Percentiles rank a stretch among this genome's conserved stretches.
Conservation (phyloP, 306 rosid species). For the Ormosia semicastrata region DNA sequence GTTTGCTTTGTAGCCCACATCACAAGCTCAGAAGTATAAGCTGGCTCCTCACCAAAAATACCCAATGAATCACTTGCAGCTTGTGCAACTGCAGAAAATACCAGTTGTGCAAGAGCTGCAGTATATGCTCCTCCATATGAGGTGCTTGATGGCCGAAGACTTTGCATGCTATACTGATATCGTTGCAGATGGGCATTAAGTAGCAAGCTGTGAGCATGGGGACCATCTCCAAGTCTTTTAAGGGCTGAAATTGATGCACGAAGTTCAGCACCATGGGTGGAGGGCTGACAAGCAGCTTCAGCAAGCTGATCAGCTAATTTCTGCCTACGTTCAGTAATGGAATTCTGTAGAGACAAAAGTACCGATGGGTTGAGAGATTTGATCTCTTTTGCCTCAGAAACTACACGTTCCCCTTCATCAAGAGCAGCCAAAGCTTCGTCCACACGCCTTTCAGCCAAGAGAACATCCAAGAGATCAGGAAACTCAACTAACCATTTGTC, state of each 20-base stretch:
- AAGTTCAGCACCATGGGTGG: slow-evolving; percentile 91
- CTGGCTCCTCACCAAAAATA: slow-evolving; percentile 88
- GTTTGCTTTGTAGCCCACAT: slow-evolving; percentile 97
- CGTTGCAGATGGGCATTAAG: slow-evolving; percentile 88
- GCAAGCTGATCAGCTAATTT: slow-evolving; percentile 95
- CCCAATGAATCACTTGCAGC: slow-evolving; percentile 83
- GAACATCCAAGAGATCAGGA: slow-evolving; percentile 92
- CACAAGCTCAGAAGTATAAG: slow-evolving; percentile 91
- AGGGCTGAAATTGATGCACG: slow-evolving; percentile 90
- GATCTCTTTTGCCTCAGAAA: slow-evolving; percentile 66
- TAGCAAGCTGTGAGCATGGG: slow-evolving; percentile 85
- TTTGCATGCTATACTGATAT: slow-evolving; percentile 89
- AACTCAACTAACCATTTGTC: slow-evolving; percentile 91
- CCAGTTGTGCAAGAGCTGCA: slow-evolving; percentile 95
- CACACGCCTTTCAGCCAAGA: slow-evolving; percentile 91
- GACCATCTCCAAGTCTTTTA: slow-evolving; percentile 93
- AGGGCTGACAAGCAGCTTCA: slow-evolving; percentile 99
- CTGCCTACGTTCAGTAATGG: slow-evolving; percentile 73
- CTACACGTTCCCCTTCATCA: slow-evolving; percentile 86
- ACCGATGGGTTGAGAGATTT: slow-evolving; percentile 58
- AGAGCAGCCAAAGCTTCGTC: slow-evolving; percentile 89
- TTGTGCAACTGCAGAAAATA: slow-evolving; percentile 95
- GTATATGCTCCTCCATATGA: slow-evolving; percentile 99
- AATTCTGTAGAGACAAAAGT: slow-evolving; percentile 61
- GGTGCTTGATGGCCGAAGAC: slow-evolving; percentile 95